Conservation (phyloP, 345 rosid genomes). For the Gossypium mustelinum region DNA sequence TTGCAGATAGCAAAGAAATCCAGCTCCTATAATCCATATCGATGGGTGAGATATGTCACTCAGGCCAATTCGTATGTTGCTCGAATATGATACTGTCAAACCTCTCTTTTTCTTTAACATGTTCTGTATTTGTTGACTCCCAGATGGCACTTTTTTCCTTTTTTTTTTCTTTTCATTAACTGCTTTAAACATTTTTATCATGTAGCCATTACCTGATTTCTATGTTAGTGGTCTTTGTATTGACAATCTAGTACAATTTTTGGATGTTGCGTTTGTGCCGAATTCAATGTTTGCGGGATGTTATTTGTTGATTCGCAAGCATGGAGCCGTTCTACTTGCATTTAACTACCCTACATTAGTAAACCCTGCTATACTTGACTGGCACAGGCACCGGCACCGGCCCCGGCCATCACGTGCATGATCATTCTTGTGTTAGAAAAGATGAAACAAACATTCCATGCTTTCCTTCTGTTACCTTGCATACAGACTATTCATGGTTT, state of each 20-base stretch:
- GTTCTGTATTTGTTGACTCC: not conserved
- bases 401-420: not conserved
- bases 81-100: slow-evolving; percentile 39
- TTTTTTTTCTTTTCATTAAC: not conserved
- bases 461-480: not conserved
- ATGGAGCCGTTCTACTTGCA: not conserved
- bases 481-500: not conserved
- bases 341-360: not conserved
- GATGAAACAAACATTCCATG: not conserved
- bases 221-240: not conserved
- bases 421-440: not conserved
- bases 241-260: not conserved
- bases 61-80: slow-evolving; percentile 98
- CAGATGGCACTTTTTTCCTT: not conserved
- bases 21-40: slow-evolving; percentile 71
- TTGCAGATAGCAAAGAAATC: slow-evolving; percentile 97
- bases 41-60: slow-evolving; percentile 98
- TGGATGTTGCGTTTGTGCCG: not conserved
- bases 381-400: too few species aligned
- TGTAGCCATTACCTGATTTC: not conserved
- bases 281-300: not conserved
- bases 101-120: not conserved
- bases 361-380: not conserved
- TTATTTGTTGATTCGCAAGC: not conserved
- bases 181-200: not conserved